Evolutionary conservation across 2,329 filamentous ascomycete genomes (phyloP).

Genomic region (Aspergillus ibericus): DNA sequence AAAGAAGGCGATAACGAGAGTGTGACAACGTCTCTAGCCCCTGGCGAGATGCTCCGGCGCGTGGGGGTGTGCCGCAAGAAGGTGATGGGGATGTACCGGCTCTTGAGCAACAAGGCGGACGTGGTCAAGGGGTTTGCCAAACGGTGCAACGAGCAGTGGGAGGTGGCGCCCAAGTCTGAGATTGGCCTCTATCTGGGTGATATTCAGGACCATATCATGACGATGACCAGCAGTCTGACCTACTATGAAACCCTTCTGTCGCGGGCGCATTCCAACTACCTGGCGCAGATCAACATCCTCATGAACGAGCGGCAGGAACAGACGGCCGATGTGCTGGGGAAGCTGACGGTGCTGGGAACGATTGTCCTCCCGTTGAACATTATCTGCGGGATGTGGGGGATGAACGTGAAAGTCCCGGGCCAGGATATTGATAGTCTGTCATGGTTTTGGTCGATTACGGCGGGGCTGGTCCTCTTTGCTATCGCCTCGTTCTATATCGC

Average conservation of each 20-base stretch:
- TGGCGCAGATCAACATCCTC: constrained; percentile 98
- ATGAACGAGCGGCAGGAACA: constrained; percentile 98
- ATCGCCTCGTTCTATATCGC: constrained; percentile 76
- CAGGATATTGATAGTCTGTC: constrained; percentile 76
- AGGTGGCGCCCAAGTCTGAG: constrained; percentile 89
- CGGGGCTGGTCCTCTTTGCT: constrained; percentile 75
- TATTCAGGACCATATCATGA: constrained; percentile 98
- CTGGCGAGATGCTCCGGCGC: constrained; percentile 79
- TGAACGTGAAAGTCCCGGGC: constrained; percentile 96
- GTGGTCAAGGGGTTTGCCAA: constrained; percentile 99
- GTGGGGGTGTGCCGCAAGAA: constrained; percentile 95
- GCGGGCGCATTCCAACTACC: constrained; percentile 90
- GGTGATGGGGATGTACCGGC: constrained; percentile 90
- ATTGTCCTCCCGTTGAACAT: constrained; percentile 99
- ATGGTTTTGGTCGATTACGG: constrained; percentile 76
- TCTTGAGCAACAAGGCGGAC: constrained; percentile 95
- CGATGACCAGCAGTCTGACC: constrained; percentile 93
- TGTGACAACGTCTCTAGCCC: constrained; percentile 50
- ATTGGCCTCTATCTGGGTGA: constrained; percentile 97
- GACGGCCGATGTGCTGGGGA: constrained; percentile 91
- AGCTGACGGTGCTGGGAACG: constrained; percentile 91
- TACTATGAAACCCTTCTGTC: constrained; percentile 96
- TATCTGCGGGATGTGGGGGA: constrained; percentile 96
- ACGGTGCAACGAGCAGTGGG: constrained; percentile 96
- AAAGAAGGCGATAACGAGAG: constrained; percentile 37